Evolutionary conservation across 148 eudicot species (phyloP), one percentile per base, ranked within the genome.

Genomic region (Pharnaceum exiguum): DNA sequence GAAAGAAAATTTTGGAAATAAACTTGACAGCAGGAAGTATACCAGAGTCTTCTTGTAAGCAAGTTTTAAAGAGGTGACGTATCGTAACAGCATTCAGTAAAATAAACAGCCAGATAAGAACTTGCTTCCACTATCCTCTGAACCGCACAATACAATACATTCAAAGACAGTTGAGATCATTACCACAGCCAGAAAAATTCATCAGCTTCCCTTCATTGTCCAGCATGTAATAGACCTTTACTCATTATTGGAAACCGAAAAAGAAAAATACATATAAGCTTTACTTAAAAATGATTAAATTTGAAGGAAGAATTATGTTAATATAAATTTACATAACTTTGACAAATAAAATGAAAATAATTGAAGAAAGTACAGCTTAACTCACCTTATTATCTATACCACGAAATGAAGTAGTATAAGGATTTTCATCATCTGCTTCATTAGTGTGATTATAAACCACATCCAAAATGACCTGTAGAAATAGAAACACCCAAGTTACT

Each of bases 401-500:
- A 54, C 96, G 96, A 64, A 94, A 94, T 47, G 96, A 94, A 35
- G 95, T 89, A 46, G 96, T 81, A 57, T 89, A 94, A 24, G 99
- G 96, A 63, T 81, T 24, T 43, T 73, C 60, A 71, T 94, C 99
- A 77, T 94, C 99, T 73, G 89, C 95, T 78, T 94, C 99, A 71
- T 94, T 94, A 43, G 99, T 94, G 69, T 94, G 99, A 60, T 94
- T 94, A 55, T 89, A 94, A 17, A 89, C 99, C 42, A 94, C 99
- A 82, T 94, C 99, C 79, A 94, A 77, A 75, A 94, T 94, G 59
- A 94, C 95, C 99, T 94, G 77, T 24, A 68, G 46, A 44, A 60
- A 39, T 39, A 58, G 54, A 31, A 63, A 55, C 50, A 61, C 27
- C 57, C 43, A 33, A 16, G 55, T 54, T 21, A 53, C 18, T 18